phyloP scores from a whole-genome alignment of 768 basidiomycete species.

The Tricholoma terreum region DNA sequence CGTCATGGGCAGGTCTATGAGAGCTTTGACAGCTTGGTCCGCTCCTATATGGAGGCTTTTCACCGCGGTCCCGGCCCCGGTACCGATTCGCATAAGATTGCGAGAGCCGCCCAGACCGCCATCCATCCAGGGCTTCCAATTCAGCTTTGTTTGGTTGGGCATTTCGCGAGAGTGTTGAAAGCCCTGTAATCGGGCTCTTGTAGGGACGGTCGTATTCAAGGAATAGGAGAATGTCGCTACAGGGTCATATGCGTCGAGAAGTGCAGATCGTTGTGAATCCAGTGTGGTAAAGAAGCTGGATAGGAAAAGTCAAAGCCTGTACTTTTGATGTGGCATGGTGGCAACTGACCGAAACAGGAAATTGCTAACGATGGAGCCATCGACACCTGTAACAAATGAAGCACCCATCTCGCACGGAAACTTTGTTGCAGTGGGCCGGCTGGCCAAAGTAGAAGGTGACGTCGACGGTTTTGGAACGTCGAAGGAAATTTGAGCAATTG shows the following conservation, averaged over 20 bases:
- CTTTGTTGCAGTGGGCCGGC: constrained; percentile 56
- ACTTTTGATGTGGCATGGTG: not conserved
- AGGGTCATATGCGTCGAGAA: constrained; percentile 76
- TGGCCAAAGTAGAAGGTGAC: constrained; percentile 33
- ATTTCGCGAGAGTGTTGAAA: constrained; percentile 59
- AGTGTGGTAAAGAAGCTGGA: constrained; percentile 80
- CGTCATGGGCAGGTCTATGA: constrained; percentile 68
- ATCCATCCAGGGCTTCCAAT: constrained; percentile 70
- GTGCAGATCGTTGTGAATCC: constrained; percentile 67
- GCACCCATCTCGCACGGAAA: constrained; percentile 77
- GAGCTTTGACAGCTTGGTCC: constrained; percentile 57
- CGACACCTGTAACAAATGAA: constrained; percentile 74
- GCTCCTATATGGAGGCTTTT: constrained; percentile 70
- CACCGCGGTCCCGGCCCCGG: constrained; percentile 58
- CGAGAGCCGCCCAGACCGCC: constrained; percentile 61
- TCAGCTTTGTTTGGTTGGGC: constrained; percentile 81
- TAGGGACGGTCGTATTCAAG: constrained; percentile 78
- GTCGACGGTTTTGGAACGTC: constrained; percentile 61
- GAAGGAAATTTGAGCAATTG: constrained; percentile 77
- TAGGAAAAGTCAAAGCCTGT: constrained; percentile 10
- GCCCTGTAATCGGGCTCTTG: constrained; percentile 72
- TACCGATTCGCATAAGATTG: constrained; percentile 68
- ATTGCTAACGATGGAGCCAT: constrained; percentile 60
- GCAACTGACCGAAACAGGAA: constrained; percentile 72
- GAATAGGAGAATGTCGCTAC: constrained; percentile 90